Evolutionary conservation across 495 filamentous ascomycete species (phyloP), one percentile per base, ranked within the genome.

Genomic region (Niebla homalea): DNA sequence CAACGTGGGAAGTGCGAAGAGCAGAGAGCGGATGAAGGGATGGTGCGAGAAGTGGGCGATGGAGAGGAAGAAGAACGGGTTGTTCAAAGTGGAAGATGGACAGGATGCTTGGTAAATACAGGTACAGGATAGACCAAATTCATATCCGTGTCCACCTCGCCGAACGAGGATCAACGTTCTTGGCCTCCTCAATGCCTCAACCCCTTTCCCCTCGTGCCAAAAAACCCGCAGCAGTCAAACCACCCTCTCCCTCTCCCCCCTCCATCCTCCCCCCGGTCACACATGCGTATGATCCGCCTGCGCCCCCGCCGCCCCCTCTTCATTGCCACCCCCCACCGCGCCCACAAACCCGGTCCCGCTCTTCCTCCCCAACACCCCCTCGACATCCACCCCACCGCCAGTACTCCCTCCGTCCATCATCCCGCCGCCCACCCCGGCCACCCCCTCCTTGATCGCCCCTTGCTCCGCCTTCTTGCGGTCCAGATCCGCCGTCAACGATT

Each of bases 41-140:
- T 98, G 92, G 92, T 77, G 84, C 48, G 88, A 96, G 58, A 72
- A 78, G 60, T 97, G 92, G 92, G 68, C 84, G 50, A 70, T 64
- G n/a, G 88, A 96, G 68, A 80, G 86, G 72, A 77, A 79, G 70
- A 87, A 79, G 67, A 83, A 78, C 47, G 90, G 89, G 22, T 52
- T 88, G 47, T 85, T 87, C 41, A 70, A 59, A 49, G 64, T 85
- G 4, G 60, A 50, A 22, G 65, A 61, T 21, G 61, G 56, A 14
- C 56, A 56, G 23, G n/a, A 55, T 52, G 20, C 46, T 54, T 50
- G 61, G 56, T 41, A 32, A 32, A 32, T 26, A 26, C 25, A 26
- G 7, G 25, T 26, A 26, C 25, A 26, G 25, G 7, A 26, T 26
- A 26, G 7, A 3, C 7, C 25, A 26, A 26, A 7, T 26, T 26